Conservation (phyloP, 2,329 filamentous ascomycete species). For the Stylonectria norvegica region DNA sequence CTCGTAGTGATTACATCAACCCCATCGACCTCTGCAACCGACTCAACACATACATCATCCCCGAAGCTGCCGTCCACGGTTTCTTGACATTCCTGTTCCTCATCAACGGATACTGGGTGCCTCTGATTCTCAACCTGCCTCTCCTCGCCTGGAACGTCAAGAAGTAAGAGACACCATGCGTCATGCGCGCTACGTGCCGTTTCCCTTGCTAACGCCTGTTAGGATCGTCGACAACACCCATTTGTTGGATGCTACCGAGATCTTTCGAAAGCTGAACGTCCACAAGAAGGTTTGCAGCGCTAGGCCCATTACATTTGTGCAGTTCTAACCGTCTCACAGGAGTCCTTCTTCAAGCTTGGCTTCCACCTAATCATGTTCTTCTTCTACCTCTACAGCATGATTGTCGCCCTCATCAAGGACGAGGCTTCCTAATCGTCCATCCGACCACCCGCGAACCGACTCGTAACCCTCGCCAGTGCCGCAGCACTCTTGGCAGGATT, state of each 20-base stretch:
- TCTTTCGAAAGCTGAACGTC: conserved; percentile 97
- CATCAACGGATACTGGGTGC: conserved; percentile 98
- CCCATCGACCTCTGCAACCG: conserved; percentile 99
- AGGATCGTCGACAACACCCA: conserved; percentile 98
- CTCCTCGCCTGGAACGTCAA: conserved; percentile 92
- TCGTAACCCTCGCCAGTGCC: conserved; percentile 7
- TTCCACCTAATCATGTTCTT: conserved; percentile 99
- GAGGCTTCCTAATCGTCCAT: conserved; percentile 68
- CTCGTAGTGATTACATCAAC: conserved; percentile 93
- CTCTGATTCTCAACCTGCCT: conserved; percentile 86
- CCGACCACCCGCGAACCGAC: conserved; percentile 14
- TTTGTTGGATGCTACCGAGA: conserved; percentile 94
- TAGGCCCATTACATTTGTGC: not conserved
- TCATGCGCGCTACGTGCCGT: not conserved
- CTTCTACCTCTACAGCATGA: conserved; percentile 99
- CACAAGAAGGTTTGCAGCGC: conserved; percentile 80
- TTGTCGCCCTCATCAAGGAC: conserved; percentile 93
- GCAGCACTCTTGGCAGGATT: conserved; percentile 8
- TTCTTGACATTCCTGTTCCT: conserved; percentile 95
- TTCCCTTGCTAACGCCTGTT: conserved; percentile 18
- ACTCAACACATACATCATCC: conserved; percentile 98
- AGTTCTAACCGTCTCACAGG: conserved; percentile 50
- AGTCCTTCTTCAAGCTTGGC: conserved; percentile 98
- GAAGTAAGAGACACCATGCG: conserved; percentile 67
- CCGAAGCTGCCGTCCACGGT: conserved; percentile 94